A percentile compares a stretch with the other conserved stretches of the same genome.
Evolutionary conservation across 345 rosid genomes (phyloP).

Genomic region (Populus nigra): DNA sequence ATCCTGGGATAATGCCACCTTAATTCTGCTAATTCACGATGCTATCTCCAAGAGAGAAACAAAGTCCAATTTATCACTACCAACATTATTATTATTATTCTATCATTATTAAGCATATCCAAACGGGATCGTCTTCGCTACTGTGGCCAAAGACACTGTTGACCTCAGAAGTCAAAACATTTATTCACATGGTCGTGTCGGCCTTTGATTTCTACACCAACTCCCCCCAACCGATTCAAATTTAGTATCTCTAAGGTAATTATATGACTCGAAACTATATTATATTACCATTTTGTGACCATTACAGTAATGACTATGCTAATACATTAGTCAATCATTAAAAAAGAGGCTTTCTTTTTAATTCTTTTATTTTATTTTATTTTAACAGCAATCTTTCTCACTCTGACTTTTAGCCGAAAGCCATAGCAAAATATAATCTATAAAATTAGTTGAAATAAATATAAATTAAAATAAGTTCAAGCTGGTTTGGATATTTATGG

Average conservation of each 20-base stretch:
- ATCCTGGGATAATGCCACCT: neutral
- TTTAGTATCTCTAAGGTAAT: neutral
- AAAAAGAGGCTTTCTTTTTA: neutral
- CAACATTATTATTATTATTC: neutral
- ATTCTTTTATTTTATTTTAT: neutral
- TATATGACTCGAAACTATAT: neutral
- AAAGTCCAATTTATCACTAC: neutral
- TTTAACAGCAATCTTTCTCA: neutral
- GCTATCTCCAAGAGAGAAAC: neutral
- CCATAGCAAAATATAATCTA: neutral
- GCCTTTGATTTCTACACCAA: neutral
- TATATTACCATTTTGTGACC: neutral
- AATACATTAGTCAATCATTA: neutral
- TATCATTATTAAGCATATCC: neutral
- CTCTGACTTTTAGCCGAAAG: neutral
- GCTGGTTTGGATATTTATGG: accelerated
- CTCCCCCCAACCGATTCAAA: neutral
- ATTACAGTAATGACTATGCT: neutral
- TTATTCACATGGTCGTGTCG: neutral
- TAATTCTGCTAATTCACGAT: neutral
- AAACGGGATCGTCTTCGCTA: neutral
- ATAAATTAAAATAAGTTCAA: no score
- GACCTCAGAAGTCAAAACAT: neutral
- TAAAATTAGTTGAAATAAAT: no score
- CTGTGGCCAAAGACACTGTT: neutral